Percentiles rank a stretch among this genome's conserved stretches.
Conservation (phyloP, 2,329 filamentous ascomycete species). For the Diaporthe citrichinensis region DNA sequence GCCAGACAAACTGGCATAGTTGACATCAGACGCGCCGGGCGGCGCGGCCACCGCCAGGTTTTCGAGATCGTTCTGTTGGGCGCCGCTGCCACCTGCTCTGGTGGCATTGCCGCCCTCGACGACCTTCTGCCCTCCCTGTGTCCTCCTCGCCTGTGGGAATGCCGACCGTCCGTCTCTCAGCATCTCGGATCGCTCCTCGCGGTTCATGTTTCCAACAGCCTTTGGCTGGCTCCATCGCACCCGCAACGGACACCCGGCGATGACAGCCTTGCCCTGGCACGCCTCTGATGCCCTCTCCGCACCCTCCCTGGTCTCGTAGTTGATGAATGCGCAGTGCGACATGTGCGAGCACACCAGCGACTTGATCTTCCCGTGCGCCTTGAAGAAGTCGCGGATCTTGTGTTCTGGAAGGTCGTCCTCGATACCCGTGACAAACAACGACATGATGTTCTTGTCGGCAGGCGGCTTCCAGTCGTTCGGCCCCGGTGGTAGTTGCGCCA, state of each 20-base stretch:
- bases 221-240: slow-evolving; percentile 95
- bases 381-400: slow-evolving; percentile 91
- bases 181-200: slow-evolving; percentile 85
- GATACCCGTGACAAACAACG: slow-evolving; percentile 93
- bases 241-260: slow-evolving; percentile 90
- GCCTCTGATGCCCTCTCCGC: slow-evolving; percentile 89
- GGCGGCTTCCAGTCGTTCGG: slow-evolving; percentile 91
- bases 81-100: slow-evolving; percentile 46
- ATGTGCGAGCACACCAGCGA: slow-evolving; percentile 97
- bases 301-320: slow-evolving; percentile 86
- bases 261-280: slow-evolving; percentile 89
- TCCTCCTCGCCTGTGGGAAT: slow-evolving; percentile 62
- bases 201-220: slow-evolving; percentile 91
- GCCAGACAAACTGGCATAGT: slow-evolving; percentile 88
- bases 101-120: slow-evolving; percentile 49
- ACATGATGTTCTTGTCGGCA: slow-evolving; percentile 87
- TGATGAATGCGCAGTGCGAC: slow-evolving; percentile 96
- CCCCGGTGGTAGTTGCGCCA: slow-evolving; percentile 82
- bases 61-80: slow-evolving; percentile 46
- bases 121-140: slow-evolving; percentile 50
- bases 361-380: slow-evolving; percentile 88
- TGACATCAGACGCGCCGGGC: slow-evolving; percentile 81
- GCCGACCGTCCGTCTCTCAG: slow-evolving; percentile 81
- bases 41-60: slow-evolving; percentile 76
- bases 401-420: slow-evolving; percentile 97